Conservation (phyloP, 1,284 basidiomycete species). For the Bondarzewia mesenterica region DNA sequence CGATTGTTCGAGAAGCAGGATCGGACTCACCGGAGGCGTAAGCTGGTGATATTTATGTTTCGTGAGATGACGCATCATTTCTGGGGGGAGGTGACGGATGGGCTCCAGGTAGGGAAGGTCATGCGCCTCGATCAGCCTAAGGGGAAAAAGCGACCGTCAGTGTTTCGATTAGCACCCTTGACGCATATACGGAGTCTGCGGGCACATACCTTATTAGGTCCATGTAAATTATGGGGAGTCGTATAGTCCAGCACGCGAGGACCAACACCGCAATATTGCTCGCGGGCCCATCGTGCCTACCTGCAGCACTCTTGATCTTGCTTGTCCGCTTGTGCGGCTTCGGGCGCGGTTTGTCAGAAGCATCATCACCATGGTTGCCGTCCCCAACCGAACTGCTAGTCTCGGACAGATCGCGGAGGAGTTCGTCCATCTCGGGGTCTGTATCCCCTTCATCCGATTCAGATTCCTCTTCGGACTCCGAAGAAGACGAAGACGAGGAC, state of each 20-base stretch:
- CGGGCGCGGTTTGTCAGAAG: slow-evolving; percentile 9
- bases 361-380: slow-evolving; percentile 24
- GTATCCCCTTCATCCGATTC: slow-evolving; percentile 15
- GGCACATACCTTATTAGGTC: slow-evolving; percentile 61
- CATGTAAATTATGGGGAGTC: slow-evolving; percentile 66
- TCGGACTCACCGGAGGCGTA: slow-evolving; percentile 53
- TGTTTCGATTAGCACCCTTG: too few relatives aligned
- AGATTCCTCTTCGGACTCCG: slow-evolving; percentile 1
- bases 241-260: slow-evolving; percentile 69
- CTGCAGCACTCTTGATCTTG: slow-evolving; percentile 12
- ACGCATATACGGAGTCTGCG: not conserved
- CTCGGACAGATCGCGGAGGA: slow-evolving; percentile 49
- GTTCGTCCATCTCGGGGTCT: slow-evolving; percentile 41
- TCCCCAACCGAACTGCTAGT: slow-evolving; percentile 36
- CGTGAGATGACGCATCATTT: slow-evolving; percentile 63
- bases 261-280: slow-evolving; percentile 62
- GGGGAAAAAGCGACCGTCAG: too few relatives aligned
- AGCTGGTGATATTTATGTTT: slow-evolving; percentile 58
- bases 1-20: not conserved
- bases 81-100: slow-evolving; percentile 52
- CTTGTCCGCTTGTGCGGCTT: slow-evolving; percentile 12
- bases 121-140: slow-evolving; percentile 67
- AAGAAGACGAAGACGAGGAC: too few relatives aligned
- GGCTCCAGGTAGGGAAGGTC: slow-evolving; percentile 81
- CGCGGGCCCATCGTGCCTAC: slow-evolving; percentile 42